Evolutionary conservation across 352 stramenopile species (phyloP), one percentile per base, ranked within the genome.

Genomic region (Phytophthora rubi): DNA sequence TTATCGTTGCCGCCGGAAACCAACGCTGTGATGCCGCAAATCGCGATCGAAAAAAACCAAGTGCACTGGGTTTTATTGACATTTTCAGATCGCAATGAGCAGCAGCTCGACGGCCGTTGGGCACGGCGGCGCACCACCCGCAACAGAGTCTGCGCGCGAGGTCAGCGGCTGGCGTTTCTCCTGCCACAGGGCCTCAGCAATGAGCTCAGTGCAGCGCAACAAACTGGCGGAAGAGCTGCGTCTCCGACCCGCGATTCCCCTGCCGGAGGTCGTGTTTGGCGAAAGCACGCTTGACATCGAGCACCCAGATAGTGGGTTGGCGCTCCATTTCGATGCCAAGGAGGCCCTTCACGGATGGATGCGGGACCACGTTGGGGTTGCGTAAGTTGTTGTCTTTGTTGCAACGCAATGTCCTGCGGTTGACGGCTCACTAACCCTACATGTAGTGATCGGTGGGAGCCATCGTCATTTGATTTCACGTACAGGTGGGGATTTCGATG

Each of bases 191-290:
- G 69, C 59, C 26, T 68, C 70, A 3, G 81, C 83, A 9, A 79
- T 91, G 72, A 85, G 47, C 65, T 84, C 83, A 1, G 44, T 56
- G 2, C 73, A 79, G 67, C 76, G 80, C 7, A 59, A 72, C 30
- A 21, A 52, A 28, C 59, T 91, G 56, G 26, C 55, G n/a, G 48
- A 70, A 6, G 54, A 55, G 51, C 80, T 89, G 23, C 18, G 48
- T 8, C 53, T 89, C 39, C 58, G 48, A 0, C 54, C 76, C 12
- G 70, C 63, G 42, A 75, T 89, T 28, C 75, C 81, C 10, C 59
- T 90, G 42, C 83, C 83, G 5, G 83, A 91, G 56, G 83, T 90
- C 62, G 71, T 90, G 44, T 91, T 90, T 56, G 80, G 56, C 2
- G 62, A 77, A 57, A 91, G 65, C 51, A 57, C 18, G 8, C 32